These are phyloP conservation scores for Leptographium wingfieldii DNA, from an alignment of 2,329 filamentous ascomycete species.

Conservation along the genomic window DNA sequence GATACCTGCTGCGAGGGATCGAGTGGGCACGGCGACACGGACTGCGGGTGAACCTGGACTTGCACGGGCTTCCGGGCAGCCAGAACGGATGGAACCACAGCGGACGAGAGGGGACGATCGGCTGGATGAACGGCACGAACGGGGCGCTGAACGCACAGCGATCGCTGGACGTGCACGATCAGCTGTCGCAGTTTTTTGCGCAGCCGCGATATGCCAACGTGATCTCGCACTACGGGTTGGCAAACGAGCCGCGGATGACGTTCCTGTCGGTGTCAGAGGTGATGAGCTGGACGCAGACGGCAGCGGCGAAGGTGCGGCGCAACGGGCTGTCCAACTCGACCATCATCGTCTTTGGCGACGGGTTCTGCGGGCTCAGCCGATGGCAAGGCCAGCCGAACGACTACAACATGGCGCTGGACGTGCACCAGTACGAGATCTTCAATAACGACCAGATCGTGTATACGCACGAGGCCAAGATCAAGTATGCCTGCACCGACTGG, in stretches of 20 bases:
- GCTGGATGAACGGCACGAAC: conserved; percentile 85
- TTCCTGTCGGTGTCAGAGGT: conserved; percentile 54
- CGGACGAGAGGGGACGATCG: conserved; percentile 65
- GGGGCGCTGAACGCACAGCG: conserved; percentile 67
- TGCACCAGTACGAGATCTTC: conserved; percentile 98
- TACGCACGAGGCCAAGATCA: conserved; percentile 70
- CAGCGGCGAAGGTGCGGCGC: conserved; percentile 56
- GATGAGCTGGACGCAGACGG: conserved; percentile 65
- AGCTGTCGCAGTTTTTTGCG: conserved; percentile 81
- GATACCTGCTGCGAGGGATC: conserved; percentile 83
- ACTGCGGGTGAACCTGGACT: conserved; percentile 80
- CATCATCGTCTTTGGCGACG: conserved; percentile 77
- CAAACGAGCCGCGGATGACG: conserved; percentile 88
- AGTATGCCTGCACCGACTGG: conserved; percentile 83
- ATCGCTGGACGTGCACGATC: conserved; percentile 75
- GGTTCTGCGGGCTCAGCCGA: conserved; percentile 80
- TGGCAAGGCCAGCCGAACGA: conserved; percentile 76
- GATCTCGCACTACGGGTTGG: conserved; percentile 83
- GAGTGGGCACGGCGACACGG: conserved; percentile 92
- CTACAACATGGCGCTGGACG: conserved; percentile 74
- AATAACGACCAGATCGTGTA: conserved; percentile 76
- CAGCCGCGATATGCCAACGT: conserved; percentile 89
- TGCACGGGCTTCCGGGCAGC: conserved; percentile 82
- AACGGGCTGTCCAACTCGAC: conserved; percentile 59
- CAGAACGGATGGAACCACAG: conserved; percentile 99